Conservation (phyloP, 129 eudicot genomes). For the Saussurea involucrata region DNA sequence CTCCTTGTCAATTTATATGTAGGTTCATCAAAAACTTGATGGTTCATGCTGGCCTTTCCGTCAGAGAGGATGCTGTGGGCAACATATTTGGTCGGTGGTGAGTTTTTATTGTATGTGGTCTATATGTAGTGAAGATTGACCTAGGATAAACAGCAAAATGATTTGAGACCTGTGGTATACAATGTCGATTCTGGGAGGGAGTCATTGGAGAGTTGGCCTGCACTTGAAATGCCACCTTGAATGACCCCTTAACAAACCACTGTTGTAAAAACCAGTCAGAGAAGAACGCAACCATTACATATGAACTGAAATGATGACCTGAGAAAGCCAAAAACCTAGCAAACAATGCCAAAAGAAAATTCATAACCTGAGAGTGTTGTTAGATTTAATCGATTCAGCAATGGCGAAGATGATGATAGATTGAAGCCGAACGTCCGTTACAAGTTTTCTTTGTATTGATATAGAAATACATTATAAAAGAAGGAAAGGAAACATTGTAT, state of each 20-base stretch:
- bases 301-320: background rate
- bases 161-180: background rate
- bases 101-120: slow-evolving; percentile 16
- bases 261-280: background rate
- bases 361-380: background rate
- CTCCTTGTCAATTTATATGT: slow-evolving; percentile 21
- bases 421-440: background rate
- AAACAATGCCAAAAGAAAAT: background rate
- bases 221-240: no score
- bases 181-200: background rate
- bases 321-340: background rate
- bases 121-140: background rate
- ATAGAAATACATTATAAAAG: background rate
- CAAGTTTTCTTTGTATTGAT: background rate
- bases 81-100: slow-evolving; percentile 97
- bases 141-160: background rate
- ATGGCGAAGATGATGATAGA: background rate
- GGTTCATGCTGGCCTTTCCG: slow-evolving; percentile 81
- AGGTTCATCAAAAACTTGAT: slow-evolving; percentile 78
- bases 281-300: background rate
- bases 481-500: no score
- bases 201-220: background rate
- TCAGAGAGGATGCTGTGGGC: slow-evolving; percentile 93
- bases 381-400: background rate
- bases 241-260: background rate